Evolutionary conservation across 2,329 filamentous ascomycete genomes (phyloP).

Genomic region (Fusarium nelsonii): DNA sequence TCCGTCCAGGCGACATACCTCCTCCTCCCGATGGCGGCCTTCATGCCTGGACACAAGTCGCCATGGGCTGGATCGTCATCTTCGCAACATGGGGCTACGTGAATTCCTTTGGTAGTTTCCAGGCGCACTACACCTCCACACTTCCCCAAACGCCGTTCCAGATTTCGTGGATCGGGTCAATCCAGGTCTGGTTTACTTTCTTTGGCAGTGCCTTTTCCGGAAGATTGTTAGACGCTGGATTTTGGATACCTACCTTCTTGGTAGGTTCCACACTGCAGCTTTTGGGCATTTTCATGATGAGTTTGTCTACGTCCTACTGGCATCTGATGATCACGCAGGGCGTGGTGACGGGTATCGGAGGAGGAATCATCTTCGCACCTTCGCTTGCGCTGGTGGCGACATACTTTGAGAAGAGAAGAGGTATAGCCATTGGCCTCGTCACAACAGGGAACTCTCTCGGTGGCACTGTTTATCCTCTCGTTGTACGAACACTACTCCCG

Average conservation of each 20-base stretch:
- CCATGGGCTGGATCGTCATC: constrained; percentile 56
- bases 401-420: constrained; percentile 67
- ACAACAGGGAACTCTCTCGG: constrained; percentile 68
- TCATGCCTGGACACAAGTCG: constrained; percentile 55
- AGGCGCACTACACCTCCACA: constrained; percentile 56
- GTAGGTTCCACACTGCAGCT: constrained; percentile 55
- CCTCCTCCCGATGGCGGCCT: constrained; percentile 48
- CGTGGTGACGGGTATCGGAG: constrained; percentile 64
- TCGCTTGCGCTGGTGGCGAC: constrained; percentile 69
- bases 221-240: constrained; percentile 59
- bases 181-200: constrained; percentile 60
- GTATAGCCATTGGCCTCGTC: constrained; percentile 68
- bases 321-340: constrained; percentile 65
- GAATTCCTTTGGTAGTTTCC: constrained; percentile 61
- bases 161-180: constrained; percentile 62
- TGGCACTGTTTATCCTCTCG: constrained; percentile 65
- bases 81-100: constrained; percentile 60
- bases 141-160: constrained; percentile 52
- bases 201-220: constrained; percentile 59
- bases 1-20: constrained; percentile 13
- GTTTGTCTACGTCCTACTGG: constrained; percentile 59
- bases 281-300: constrained; percentile 61
- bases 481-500: constrained; percentile 65
- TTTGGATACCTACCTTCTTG: constrained; percentile 56
- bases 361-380: constrained; percentile 67